Percentiles rank a stretch among this genome's conserved stretches.
Evolutionary conservation across 257 asterid genomes (phyloP).

Genomic region (Solanum lignicaule): DNA sequence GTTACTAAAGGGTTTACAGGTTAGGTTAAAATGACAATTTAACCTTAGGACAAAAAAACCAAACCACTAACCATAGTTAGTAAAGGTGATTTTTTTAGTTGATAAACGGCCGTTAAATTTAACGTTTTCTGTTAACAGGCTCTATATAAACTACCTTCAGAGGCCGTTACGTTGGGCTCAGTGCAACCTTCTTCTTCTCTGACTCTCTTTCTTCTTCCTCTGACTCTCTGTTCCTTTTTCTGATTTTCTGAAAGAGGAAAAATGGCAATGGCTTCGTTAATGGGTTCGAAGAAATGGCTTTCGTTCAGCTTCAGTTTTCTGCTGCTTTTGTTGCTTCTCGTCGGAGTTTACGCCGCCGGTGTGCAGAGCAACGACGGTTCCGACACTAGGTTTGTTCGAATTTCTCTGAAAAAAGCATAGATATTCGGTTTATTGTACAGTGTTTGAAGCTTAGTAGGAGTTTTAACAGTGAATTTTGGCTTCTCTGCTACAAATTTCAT

Average conservation of each 20-base stretch:
- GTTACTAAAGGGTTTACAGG: constrained; percentile 26
- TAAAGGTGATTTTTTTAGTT: constrained; percentile 13
- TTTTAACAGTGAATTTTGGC: neutral
- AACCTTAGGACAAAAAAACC: neutral
- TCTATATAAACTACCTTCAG: constrained; percentile 35
- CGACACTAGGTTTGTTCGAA: constrained; percentile 25
- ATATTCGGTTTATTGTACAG: neutral
- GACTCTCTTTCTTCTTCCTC: constrained; percentile 5
- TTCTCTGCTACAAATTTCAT: neutral
- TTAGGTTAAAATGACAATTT: constrained; percentile 1
- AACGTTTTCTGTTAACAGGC: constrained; percentile 25
- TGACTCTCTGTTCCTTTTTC: constrained; percentile 1
- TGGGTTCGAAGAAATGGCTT: constrained; percentile 21
- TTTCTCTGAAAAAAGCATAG: neutral
- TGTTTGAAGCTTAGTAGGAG: neutral
- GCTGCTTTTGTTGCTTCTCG: constrained; percentile 25
- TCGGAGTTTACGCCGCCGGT: constrained; percentile 24
- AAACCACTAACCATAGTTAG: constrained; percentile 18
- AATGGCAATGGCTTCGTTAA: constrained; percentile 9
- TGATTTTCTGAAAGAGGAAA: neutral
- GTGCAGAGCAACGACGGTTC: constrained; percentile 17
- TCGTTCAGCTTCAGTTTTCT: constrained; percentile 22
- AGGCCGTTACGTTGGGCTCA: constrained; percentile 60
- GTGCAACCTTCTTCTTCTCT: constrained; percentile 21
- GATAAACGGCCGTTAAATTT: constrained; percentile 42